Percentiles rank a stretch among this genome's conserved stretches.
phyloP scores from a whole-genome alignment of 2,329 filamentous ascomycete genomes.

The Diplodia intermedia region DNA sequence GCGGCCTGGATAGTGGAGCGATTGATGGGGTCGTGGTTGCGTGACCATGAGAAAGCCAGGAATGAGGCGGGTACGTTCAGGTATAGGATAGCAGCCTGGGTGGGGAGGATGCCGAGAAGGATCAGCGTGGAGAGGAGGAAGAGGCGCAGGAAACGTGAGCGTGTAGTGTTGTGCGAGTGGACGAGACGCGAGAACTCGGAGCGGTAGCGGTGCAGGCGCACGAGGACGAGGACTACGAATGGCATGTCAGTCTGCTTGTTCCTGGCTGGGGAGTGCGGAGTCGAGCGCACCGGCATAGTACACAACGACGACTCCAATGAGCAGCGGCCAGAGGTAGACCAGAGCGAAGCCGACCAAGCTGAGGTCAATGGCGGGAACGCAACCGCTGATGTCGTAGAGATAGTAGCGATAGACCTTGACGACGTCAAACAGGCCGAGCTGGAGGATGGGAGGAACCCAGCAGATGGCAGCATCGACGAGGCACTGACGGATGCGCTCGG shows the following conservation, averaged over 20 bases:
- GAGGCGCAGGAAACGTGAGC: constrained; percentile 67
- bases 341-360: constrained; percentile 66
- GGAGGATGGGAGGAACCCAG: constrained; percentile 60
- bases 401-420: constrained; percentile 66
- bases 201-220: constrained; percentile 67
- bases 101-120: constrained; percentile 60
- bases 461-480: constrained; percentile 64
- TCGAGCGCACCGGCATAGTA: constrained; percentile 63
- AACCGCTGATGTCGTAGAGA: constrained; percentile 66
- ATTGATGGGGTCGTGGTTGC: constrained; percentile 60
- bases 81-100: constrained; percentile 59
- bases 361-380: constrained; percentile 59
- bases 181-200: constrained; percentile 64
- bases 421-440: constrained; percentile 65
- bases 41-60: constrained; percentile 59
- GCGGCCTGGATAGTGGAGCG: constrained; percentile 46
- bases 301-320: constrained; percentile 60
- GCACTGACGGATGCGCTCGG: constrained; percentile 55
- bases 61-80: constrained; percentile 36
- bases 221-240: constrained; percentile 61
- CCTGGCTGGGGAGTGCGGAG: background rate
- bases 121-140: constrained; percentile 63
- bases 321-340: constrained; percentile 61
- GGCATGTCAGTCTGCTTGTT: background rate
- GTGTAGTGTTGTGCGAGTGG: constrained; percentile 59